These are phyloP conservation scores for Kodamaea anthophila DNA, from an alignment of 1,139 yeast genomes.

Conservation along the genomic window DNA sequence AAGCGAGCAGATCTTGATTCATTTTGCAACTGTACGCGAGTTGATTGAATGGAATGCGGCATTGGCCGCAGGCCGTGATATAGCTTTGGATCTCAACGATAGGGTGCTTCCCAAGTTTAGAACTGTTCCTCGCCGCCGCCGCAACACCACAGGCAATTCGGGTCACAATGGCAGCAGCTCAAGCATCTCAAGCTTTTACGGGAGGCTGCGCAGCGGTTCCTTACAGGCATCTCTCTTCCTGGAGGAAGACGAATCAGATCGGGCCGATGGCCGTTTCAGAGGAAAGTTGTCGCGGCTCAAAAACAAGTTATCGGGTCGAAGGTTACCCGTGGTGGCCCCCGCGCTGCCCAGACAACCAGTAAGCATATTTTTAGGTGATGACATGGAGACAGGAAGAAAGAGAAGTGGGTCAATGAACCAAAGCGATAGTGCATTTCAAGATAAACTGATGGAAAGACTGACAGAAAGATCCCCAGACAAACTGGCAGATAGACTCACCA, in stretches of 20 bases:
- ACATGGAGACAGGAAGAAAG: not conserved
- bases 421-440: too few species aligned
- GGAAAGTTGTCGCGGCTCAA: slow-evolving; percentile 20
- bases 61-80: slow-evolving; percentile 55
- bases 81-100: slow-evolving; percentile 53
- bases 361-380: slow-evolving; percentile 4
- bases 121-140: slow-evolving; percentile 67
- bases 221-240: slow-evolving; percentile 5
- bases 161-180: slow-evolving; percentile 4
- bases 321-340: slow-evolving; percentile 8
- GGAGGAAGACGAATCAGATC: slow-evolving; percentile 6
- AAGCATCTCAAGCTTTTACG: slow-evolving; percentile 4
- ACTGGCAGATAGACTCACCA: too few species aligned
- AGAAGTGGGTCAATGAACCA: not conserved
- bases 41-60: slow-evolving; percentile 64
- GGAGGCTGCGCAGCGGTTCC: slow-evolving; percentile 5
- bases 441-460: too few species aligned
- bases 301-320: slow-evolving; percentile 8
- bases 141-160: slow-evolving; percentile 20
- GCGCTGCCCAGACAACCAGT: slow-evolving; percentile 2
- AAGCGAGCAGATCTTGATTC: slow-evolving; percentile 58
- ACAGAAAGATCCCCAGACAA: too few species aligned
- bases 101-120: slow-evolving; percentile 63
- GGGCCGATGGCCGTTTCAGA: slow-evolving; percentile 12
- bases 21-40: slow-evolving; percentile 49